phyloP scores from a whole-genome alignment of 768 basidiomycete species.

The Mycena galericulata region DNA sequence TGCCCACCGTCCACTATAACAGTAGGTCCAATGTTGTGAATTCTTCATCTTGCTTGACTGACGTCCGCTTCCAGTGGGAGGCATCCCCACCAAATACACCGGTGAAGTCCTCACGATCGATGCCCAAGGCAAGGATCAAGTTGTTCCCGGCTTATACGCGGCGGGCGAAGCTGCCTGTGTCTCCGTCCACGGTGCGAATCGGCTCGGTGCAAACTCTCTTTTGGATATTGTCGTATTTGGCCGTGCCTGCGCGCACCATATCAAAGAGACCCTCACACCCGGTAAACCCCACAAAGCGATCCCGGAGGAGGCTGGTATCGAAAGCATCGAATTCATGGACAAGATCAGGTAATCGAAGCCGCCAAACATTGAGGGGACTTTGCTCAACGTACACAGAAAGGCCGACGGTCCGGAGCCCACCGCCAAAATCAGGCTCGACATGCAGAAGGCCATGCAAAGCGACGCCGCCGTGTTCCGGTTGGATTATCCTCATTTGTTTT shows the following conservation, averaged over 20 bases:
- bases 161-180: constrained; percentile 99
- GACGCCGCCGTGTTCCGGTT: constrained; percentile 99
- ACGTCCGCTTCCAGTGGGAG: constrained; percentile 79
- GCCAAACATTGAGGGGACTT: background rate
- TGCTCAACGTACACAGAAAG: constrained; percentile 56
- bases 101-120: constrained; percentile 95
- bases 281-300: constrained; percentile 93
- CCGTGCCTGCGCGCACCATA: constrained; percentile 98
- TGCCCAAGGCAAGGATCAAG: constrained; percentile 89
- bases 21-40: constrained; percentile 65
- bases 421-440: constrained; percentile 89
- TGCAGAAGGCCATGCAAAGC: constrained; percentile 99
- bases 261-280: constrained; percentile 89
- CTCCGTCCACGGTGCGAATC: constrained; percentile 99
- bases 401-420: constrained; percentile 87
- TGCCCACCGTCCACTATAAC: constrained; percentile 99
- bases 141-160: constrained; percentile 97
- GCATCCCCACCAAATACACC: constrained; percentile 98
- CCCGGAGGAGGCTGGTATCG: constrained; percentile 85
- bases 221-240: constrained; percentile 99
- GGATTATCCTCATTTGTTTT: too few relatives aligned
- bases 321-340: constrained; percentile 90
- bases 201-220: constrained; percentile 98
- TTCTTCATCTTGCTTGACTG: constrained; percentile 31
- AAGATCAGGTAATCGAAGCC: constrained; percentile 71